Conservation (phyloP, 1,284 basidiomycete species). For the Ganoderma meredithae region DNA sequence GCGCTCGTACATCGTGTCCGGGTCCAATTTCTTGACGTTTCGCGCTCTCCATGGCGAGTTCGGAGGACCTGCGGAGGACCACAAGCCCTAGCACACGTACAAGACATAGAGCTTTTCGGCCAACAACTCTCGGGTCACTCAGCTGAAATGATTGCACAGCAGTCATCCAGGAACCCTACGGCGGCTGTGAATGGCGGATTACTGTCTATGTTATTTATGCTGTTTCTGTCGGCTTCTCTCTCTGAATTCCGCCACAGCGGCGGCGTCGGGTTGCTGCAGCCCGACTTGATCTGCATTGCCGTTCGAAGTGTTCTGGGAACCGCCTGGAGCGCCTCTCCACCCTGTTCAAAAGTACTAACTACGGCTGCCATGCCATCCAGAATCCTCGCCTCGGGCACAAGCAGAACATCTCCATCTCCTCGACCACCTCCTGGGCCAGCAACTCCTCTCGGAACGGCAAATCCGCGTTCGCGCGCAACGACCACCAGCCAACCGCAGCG, state of each 20-base stretch:
- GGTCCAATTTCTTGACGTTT: neutral
- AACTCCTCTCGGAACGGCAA: conserved; percentile 45
- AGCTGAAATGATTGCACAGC: neutral
- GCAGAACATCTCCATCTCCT: conserved; percentile 57
- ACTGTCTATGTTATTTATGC: neutral
- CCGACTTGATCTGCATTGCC: neutral
- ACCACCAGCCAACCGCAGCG: conserved; percentile 54
- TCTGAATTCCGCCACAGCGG: neutral
- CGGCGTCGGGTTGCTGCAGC: conserved; percentile 8
- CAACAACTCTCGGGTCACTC: neutral
- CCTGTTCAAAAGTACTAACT: conserved; percentile 19
- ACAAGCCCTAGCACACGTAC: neutral
- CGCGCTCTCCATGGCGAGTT: neutral
- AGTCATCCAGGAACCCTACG: neutral
- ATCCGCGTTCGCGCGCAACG: conserved; percentile 43
- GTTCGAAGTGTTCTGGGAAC: neutral
- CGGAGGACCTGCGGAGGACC: neutral
- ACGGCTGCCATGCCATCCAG: conserved; percentile 17
- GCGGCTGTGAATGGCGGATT: neutral
- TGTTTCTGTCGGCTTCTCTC: neutral
- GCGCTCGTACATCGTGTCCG: neutral
- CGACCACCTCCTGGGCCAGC: conserved; percentile 63
- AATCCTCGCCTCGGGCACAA: conserved; percentile 44
- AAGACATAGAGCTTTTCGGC: neutral
- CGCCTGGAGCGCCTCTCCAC: neutral